Percentiles rank a stretch among this genome's conserved stretches.
Evolutionary conservation across 129 eudicot genomes (phyloP).

Genomic region (Ambrosia artemisiifolia): DNA sequence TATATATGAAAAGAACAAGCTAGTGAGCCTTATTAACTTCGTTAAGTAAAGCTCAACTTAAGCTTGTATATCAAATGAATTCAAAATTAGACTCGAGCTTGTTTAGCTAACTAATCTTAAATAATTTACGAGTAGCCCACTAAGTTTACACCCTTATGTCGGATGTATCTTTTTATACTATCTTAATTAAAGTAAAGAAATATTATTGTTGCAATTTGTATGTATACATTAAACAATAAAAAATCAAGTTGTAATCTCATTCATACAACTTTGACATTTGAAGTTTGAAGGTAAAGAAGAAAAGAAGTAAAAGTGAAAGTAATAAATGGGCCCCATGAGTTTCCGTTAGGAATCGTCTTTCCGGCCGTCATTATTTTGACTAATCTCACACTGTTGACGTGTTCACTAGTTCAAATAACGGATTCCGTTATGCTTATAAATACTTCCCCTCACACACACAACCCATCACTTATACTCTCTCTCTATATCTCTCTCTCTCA

Average conservation of each 20-base stretch:
- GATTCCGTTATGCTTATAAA: conserved; percentile 68
- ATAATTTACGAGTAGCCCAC: too few relatives aligned
- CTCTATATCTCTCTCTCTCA: not conserved
- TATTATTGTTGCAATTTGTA: not conserved
- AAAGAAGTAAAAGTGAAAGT: conserved; percentile 34
- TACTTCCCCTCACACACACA: conserved; percentile 24
- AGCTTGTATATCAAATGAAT: too few relatives aligned
- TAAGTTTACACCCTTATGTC: too few relatives aligned
- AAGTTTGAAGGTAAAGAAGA: conserved; percentile 29
- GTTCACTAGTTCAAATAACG: conserved; percentile 37
- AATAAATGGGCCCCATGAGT: conserved; percentile 34
- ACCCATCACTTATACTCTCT: not conserved
- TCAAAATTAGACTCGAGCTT: too few relatives aligned
- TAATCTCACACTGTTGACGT: conserved; percentile 19
- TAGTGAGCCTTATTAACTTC: too few relatives aligned
- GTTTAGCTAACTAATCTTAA: too few relatives aligned
- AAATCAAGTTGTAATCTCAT: not conserved
- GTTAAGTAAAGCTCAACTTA: too few relatives aligned
- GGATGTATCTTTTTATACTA: too few relatives aligned
- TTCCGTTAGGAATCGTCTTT: conserved; percentile 53
- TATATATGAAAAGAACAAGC: too few relatives aligned
- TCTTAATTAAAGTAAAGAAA: too few relatives aligned
- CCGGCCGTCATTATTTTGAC: conserved; percentile 56
- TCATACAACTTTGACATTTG: conserved; percentile 21
- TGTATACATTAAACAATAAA: not conserved